Evolutionary conservation across 371 early-diverging fungal species (phyloP).

Genomic region (Quaeritorhiza haematococci): DNA sequence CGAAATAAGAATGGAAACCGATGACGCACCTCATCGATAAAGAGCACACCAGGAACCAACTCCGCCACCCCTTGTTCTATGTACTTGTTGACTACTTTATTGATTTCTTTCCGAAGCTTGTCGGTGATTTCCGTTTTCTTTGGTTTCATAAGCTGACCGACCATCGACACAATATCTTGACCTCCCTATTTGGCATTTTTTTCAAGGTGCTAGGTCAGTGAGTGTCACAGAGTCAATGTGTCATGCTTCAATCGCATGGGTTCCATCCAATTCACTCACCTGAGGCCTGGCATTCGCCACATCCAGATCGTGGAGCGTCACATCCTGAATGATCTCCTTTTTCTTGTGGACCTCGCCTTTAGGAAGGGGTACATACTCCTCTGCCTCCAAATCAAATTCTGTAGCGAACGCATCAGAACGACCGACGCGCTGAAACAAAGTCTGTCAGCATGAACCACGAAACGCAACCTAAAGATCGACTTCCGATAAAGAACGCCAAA

Average conservation of each 20-base stretch:
- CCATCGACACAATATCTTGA: slow-evolving; percentile 95
- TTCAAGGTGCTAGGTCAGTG: slow-evolving; percentile 1
- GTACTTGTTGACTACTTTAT: slow-evolving; percentile 98
- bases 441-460: not conserved
- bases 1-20: no score
- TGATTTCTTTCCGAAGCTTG: slow-evolving; percentile 95
- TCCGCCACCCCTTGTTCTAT: slow-evolving; percentile 98
- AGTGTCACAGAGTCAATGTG: no score
- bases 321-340: slow-evolving; percentile 94
- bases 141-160: slow-evolving; percentile 94
- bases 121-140: slow-evolving; percentile 98
- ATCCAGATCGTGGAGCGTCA: slow-evolving; percentile 98
- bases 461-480: not conserved
- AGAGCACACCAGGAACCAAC: slow-evolving; percentile 94
- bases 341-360: slow-evolving; percentile 99
- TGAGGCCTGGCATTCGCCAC: slow-evolving; percentile 95
- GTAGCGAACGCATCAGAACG: slow-evolving; percentile 92
- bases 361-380: slow-evolving; percentile 94
- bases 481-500: not conserved
- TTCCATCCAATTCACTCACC: slow-evolving; percentile 30
- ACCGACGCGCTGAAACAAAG: slow-evolving; percentile 78
- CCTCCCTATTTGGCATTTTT: slow-evolving; percentile 61
- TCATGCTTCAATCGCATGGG: no score
- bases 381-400: slow-evolving; percentile 95
- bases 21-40: slow-evolving; percentile 83